Evolutionary conservation across 257 asterid genomes (phyloP).

Genomic region (Linderniella brevidens): DNA sequence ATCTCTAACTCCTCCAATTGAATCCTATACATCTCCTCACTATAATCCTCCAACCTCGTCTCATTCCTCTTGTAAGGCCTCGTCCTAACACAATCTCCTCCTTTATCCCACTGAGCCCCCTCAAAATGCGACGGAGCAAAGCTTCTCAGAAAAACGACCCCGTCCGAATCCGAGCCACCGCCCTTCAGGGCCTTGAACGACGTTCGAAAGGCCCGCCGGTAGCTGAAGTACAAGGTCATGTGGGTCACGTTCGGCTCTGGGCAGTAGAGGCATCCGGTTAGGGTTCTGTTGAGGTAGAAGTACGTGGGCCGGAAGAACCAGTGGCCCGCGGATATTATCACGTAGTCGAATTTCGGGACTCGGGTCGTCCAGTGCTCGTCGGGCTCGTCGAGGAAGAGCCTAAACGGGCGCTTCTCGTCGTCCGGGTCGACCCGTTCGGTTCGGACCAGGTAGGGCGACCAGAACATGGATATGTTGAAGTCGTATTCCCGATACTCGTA

Average conservation of each 20-base stretch:
- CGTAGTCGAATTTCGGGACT: conserved; percentile 34
- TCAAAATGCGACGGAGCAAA: conserved; percentile 89
- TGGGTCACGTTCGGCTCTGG: conserved; percentile 29
- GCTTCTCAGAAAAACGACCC: conserved; percentile 40
- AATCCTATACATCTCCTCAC: conserved; percentile 39
- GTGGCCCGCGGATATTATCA: conserved; percentile 78
- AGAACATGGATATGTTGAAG: conserved; percentile 67
- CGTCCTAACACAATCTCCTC: conserved; percentile 65
- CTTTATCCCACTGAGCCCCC: conserved; percentile 68
- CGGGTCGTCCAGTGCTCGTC: conserved; percentile 37
- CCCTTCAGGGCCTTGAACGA: conserved; percentile 43
- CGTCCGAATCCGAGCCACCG: conserved; percentile 20
- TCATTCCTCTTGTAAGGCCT: conserved; percentile 34
- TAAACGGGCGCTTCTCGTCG: conserved; percentile 46
- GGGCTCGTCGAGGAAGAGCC: conserved; percentile 56
- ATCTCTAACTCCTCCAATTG: conserved; percentile 58
- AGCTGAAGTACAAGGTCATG: conserved; percentile 43
- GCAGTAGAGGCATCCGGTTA: conserved; percentile 71
- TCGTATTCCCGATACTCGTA: conserved; percentile 43
- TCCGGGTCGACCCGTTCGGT: conserved; percentile 22
- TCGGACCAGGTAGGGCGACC: conserved; percentile 62
- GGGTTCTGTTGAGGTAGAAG: conserved; percentile 30
- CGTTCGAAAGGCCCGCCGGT: conserved; percentile 66
- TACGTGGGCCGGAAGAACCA: conserved; percentile 86
- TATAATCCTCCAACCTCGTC: conserved; percentile 30